Base-by-base conservation (phyloP, 1,284 basidiomycete species). In the Jaminaea rosea region DNA sequence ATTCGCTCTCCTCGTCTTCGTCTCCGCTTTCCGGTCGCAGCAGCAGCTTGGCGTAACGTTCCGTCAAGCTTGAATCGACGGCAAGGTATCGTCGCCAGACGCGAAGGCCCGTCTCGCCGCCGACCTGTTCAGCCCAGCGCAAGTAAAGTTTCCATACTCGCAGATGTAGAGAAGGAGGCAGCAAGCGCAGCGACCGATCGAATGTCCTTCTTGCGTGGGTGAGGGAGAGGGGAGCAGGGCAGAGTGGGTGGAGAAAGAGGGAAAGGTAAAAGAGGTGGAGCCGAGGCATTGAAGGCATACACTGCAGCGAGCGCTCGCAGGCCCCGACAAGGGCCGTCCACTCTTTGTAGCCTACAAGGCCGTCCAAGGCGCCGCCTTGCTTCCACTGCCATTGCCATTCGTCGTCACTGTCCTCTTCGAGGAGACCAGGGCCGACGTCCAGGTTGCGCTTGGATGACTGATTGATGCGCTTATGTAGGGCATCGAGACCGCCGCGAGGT, bases 111-210 rank as follows among this genome's bases (percentile, higher is more conserved):
- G 88, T 88, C 46, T 83, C 76, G n/a, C 90, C 89, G 51, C 88
- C 88, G 19, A 81, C 82, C 26, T 79, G 74, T 77, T 94, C 89
- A 2, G 92, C 87, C 90, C 91, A 97, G 7, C 87, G 79, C n/a
- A 99, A 81, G 75, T 96, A 98, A 46, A 87, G 80, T 19, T 86
- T 83, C 94, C 94, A 99, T 59, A 98, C 82, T 34, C 91, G 85
- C 13, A 83, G 82, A 72, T 99, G 94, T n/a, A 97, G 79, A 44
- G 89, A 91, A 3, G 90, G 91, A 4, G 91, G 88, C 5, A 99
- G 81, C 0, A 92, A 92, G 46, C 94, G 85, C 26, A 99, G 77
- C 1, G 93, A 89, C 47, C 94, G 84, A 77, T 99, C 94, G 70
- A 88, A 98, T 0, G 92, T 94, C 58, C 85, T 82, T 17, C 93